Evolutionary conservation across 257 asterid species (phyloP).

Genomic region (Lavandula angustifolia): DNA sequence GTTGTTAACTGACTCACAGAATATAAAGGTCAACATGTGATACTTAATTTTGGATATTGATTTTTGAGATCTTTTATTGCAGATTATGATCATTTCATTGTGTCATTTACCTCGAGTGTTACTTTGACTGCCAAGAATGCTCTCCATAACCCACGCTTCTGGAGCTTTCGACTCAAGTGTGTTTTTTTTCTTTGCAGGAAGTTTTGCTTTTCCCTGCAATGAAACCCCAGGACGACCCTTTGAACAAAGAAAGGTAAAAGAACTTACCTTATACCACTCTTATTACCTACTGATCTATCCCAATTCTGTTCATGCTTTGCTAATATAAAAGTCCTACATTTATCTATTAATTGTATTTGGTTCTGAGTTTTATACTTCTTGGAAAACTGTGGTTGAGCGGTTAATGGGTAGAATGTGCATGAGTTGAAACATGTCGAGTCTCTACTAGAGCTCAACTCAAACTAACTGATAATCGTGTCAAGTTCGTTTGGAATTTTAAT

Average conservation of each 20-base stretch:
- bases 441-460: background rate
- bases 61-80: background rate
- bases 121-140: background rate
- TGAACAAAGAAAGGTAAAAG: conserved; percentile 30
- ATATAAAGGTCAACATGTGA: conserved; percentile 59
- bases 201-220: conserved; percentile 39
- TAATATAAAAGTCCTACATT: background rate
- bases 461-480: background rate
- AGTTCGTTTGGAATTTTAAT: background rate
- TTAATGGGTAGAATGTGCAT: background rate
- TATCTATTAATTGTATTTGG: too few relatives aligned
- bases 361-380: too few relatives aligned
- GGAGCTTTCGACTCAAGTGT: background rate
- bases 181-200: conserved; percentile 25
- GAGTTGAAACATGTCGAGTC: background rate
- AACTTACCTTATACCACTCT: too few relatives aligned
- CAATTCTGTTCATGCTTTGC: background rate
- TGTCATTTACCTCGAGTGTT: background rate
- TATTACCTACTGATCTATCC: background rate
- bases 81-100: background rate
- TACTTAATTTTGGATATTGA: background rate
- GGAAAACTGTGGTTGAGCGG: too few relatives aligned
- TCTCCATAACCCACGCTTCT: background rate
- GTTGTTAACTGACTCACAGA: conserved; percentile 91
- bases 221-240: conserved; percentile 38